Evolutionary conservation across 768 basidiomycete species (phyloP), one percentile per base, ranked within the genome.

Genomic region (Suillus tomentosus): DNA sequence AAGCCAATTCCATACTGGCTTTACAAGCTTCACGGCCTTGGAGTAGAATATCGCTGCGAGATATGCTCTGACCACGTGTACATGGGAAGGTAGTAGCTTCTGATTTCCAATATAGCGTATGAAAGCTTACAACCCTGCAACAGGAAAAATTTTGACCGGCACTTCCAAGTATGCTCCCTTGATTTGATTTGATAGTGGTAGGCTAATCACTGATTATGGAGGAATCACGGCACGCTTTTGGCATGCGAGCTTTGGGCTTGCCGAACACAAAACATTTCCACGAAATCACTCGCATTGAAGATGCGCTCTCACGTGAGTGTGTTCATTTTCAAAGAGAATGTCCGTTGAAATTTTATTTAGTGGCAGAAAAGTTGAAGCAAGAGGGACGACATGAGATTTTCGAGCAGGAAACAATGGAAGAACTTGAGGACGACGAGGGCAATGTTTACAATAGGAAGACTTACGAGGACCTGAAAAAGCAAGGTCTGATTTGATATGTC

Each of bases 211-310:
- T 31, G 5, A 31, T 63, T 65, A 72, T 64, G 66, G 73, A 92
- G 85, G 97, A 99, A 82, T 92, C 94, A 34, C 84, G 96, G 62
- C 97, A 99, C 78, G 93, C 97, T 1, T 99, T 98, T 69, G 97
- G 96, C 27, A 97, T 99, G 95, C 90, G 95, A 56, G 95, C 96
- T 13, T 84, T 99, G 36, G 97, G 97, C 42, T 82, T 99, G 63
- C 97, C 97, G 1, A 98, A 98, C 68, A 99, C 96, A 2, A 98
- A 96, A 77, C 97, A 99, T 78, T 99, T 99, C 82, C 95, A 97
- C 73, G 97, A 97, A 77, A 98, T 99, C 65, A 99, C 95, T 31
- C 87, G 90, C 60, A 99, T 99, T 67, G 92, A 95, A 71, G 97
- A 99, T 79, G 97, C 96, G 0, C 86, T 99, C 62, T 87, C 95